Conservation (phyloP, 192 early-diverging fungal species). For the Geosiphon pyriformis region DNA sequence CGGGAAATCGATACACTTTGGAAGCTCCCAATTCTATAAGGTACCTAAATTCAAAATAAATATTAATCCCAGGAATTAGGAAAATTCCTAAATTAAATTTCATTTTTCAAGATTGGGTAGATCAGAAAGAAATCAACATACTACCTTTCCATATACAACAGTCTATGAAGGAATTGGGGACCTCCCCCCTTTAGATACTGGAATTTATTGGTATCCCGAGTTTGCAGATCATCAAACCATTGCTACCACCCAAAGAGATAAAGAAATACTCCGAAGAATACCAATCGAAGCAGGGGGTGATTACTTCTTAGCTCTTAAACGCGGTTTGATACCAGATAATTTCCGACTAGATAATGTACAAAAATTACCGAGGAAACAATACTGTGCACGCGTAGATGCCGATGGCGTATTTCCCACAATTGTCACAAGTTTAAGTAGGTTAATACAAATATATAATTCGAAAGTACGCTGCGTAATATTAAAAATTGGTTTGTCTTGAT, state of each 20-base stretch:
- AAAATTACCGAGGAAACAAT: too few species aligned
- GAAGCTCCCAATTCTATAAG: too few species aligned
- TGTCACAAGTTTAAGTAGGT: conserved; percentile 13
- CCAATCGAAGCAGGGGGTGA: background rate
- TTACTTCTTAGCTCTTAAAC: conserved; percentile 10
- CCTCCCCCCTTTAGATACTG: conserved; percentile 15
- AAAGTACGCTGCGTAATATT: too few species aligned
- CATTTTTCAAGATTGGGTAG: too few species aligned
- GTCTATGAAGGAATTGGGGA: conserved; percentile 19
- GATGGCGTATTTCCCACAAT: conserved; percentile 15
- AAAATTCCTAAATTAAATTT: too few species aligned
- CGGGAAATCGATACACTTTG: too few species aligned
- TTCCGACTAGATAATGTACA: too few species aligned
- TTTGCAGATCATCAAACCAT: conserved; percentile 19
- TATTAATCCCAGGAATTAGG: too few species aligned
- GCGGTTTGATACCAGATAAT: background rate
- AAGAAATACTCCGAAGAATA: conserved; percentile 9
- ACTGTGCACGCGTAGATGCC: conserved; percentile 9
- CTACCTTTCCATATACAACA: conserved; percentile 16
- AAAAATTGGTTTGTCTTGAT: too few species aligned
- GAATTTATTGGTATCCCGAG: conserved; percentile 12
- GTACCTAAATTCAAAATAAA: too few species aligned
- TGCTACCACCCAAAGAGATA: background rate
- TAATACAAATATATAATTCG: background rate
- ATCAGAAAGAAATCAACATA: too few species aligned